Evolutionary conservation across 2,329 filamentous ascomycete genomes (phyloP).

Genomic region (Apiospora saccharicola): DNA sequence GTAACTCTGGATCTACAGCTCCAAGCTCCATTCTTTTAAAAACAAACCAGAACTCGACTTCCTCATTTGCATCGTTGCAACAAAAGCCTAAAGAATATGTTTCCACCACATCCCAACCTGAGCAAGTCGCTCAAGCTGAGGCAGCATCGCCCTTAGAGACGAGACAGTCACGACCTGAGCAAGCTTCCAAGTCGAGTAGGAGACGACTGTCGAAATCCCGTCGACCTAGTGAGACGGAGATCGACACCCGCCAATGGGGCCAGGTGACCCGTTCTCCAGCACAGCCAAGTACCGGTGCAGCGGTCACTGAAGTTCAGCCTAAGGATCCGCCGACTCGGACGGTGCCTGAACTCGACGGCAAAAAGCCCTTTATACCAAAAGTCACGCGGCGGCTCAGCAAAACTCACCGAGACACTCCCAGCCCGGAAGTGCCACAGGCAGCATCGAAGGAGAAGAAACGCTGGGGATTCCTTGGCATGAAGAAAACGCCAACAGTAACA

Average conservation of each 20-base stretch:
- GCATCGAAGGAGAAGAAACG: constrained; percentile 8
- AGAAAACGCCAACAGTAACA: background rate
- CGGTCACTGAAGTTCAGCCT: background rate
- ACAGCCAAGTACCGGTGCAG: background rate
- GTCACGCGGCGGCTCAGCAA: background rate
- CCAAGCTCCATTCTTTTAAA: constrained; percentile 15
- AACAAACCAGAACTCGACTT: constrained; percentile 9
- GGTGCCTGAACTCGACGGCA: background rate
- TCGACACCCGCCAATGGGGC: background rate
- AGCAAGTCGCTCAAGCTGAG: background rate
- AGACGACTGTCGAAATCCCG: constrained; percentile 9
- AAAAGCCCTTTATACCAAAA: background rate
- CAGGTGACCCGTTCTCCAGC: background rate
- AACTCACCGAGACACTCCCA: background rate
- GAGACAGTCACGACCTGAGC: constrained; percentile 1
- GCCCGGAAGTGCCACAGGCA: background rate
- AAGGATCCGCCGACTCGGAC: background rate
- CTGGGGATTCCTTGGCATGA: constrained; percentile 5
- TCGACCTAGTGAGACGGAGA: background rate
- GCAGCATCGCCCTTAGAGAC: background rate
- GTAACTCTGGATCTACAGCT: constrained; percentile 13
- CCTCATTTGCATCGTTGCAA: background rate
- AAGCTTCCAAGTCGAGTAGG: background rate
- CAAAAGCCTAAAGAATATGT: background rate
- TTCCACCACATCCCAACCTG: background rate